Evolutionary conservation across 148 eudicot genomes (phyloP).

Genomic region (Rhododendron mucronatum): DNA sequence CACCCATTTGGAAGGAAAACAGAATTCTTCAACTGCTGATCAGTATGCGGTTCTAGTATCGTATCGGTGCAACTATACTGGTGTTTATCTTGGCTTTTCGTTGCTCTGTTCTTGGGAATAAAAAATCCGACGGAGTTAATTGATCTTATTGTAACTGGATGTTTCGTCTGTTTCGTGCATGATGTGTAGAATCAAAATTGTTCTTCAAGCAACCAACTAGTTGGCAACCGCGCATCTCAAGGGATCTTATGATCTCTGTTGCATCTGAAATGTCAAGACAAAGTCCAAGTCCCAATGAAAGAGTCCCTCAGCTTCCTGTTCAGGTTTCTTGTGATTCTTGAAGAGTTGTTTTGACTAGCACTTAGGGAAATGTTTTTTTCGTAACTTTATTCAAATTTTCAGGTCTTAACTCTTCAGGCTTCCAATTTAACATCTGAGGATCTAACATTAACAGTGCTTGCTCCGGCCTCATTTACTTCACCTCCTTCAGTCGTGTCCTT

Average conservation of each 20-base stretch:
- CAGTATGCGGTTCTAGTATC: slow-evolving; percentile 83
- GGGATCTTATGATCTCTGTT: slow-evolving; percentile 93
- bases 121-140: not conserved
- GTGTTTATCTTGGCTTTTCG: slow-evolving; percentile 30
- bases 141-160: slow-evolving; percentile 1
- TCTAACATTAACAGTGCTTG: slow-evolving; percentile 81
- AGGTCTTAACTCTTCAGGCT: slow-evolving; percentile 98
- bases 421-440: slow-evolving; percentile 88
- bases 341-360: not conserved
- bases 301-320: slow-evolving; percentile 63
- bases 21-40: slow-evolving; percentile 40
- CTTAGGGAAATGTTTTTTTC: not conserved
- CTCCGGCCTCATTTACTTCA: slow-evolving; percentile 78
- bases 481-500: slow-evolving; percentile 81
- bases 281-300: slow-evolving; percentile 44
- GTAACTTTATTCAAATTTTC: slow-evolving; percentile 26
- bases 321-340: slow-evolving; percentile 50
- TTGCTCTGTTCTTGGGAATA: not conserved
- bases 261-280: slow-evolving; percentile 85
- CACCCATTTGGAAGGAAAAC: slow-evolving; percentile 35
- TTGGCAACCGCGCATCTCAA: slow-evolving; percentile 82
- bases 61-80: slow-evolving; percentile 91
- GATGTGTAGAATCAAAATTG: slow-evolving; percentile 68
- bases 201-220: slow-evolving; percentile 86
- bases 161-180: not conserved